These are phyloP conservation scores for Tylopilus felleus DNA, from an alignment of 768 basidiomycete genomes.

Conservation along the genomic window DNA sequence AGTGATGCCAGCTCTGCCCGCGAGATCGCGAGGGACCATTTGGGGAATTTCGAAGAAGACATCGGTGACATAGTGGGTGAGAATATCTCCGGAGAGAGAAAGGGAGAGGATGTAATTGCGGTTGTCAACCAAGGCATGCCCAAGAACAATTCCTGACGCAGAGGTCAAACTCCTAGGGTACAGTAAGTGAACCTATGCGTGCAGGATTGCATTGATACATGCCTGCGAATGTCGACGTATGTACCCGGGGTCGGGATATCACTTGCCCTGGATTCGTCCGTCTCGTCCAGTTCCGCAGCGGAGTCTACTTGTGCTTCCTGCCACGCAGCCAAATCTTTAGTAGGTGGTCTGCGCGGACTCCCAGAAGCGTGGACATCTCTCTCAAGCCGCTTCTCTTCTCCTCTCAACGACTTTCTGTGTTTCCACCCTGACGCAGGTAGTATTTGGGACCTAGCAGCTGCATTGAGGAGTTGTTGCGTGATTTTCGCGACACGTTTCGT, in stretches of 20 bases:
- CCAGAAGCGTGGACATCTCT: constrained; percentile 15
- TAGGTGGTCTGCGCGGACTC: constrained; percentile 14
- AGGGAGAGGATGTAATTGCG: constrained; percentile 30
- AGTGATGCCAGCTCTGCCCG: constrained; percentile 44
- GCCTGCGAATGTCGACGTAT: constrained; percentile 55
- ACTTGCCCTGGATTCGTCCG: constrained; percentile 9
- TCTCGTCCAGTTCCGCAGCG: constrained; percentile 7
- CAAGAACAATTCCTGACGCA: constrained; percentile 28
- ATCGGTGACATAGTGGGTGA: constrained; percentile 48
- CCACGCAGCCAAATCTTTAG: constrained; percentile 27
- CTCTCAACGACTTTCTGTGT: constrained; percentile 34
- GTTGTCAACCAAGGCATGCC: constrained; percentile 31
- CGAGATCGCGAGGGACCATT: constrained; percentile 46
- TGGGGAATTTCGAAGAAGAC: constrained; percentile 58
- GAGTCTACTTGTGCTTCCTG: constrained; percentile 18
- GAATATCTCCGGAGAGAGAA: constrained; percentile 47
- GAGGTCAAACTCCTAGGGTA: constrained; percentile 17
- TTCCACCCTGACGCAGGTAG: constrained; percentile 35
- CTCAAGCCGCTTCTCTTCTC: constrained; percentile 39
- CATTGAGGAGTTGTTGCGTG: constrained; percentile 35
- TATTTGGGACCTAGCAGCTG: constrained; percentile 26
- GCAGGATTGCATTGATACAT: constrained; percentile 12
- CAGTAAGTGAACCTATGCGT: constrained; percentile 5
- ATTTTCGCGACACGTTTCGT: constrained; percentile 13
- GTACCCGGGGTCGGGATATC: constrained; percentile 39